phyloP scores from a whole-genome alignment of 2,329 filamentous ascomycete genomes.

The Pestalotiopsis sp. region DNA sequence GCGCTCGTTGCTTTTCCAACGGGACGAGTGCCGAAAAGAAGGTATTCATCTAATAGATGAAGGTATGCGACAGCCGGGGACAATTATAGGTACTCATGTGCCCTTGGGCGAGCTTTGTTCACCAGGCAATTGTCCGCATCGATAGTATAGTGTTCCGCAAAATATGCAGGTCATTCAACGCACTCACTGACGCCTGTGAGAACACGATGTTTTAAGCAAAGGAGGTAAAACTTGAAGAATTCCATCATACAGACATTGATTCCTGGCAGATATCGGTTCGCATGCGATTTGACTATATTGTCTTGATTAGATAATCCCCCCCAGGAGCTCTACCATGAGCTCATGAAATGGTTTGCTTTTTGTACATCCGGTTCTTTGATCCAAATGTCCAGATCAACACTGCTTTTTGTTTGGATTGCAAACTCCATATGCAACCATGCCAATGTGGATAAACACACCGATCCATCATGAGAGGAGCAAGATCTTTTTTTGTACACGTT shows the following conservation, averaged over 20 bases:
- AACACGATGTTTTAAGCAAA: neutral
- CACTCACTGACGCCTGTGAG: neutral
- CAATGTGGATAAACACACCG: neutral
- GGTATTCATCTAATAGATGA: neutral
- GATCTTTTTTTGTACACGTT: slow-evolving; percentile 12
- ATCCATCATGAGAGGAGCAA: slow-evolving; percentile 15
- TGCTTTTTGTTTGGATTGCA: slow-evolving; percentile 6
- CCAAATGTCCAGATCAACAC: slow-evolving; percentile 12
- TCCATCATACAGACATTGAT: neutral
- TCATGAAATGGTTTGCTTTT: neutral
- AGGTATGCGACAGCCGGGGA: neutral
- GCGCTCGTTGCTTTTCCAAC: neutral
- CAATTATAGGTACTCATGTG: no score
- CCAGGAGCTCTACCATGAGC: neutral
- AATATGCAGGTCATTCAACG: neutral
- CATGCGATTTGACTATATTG: slow-evolving; percentile 6
- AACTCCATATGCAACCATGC: slow-evolving; percentile 10
- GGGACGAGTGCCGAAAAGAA: neutral
- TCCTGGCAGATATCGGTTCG: neutral
- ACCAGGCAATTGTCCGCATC: no score
- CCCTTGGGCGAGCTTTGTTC: no score
- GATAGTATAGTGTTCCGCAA: no score
- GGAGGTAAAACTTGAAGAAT: neutral
- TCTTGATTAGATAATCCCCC: slow-evolving; percentile 11
- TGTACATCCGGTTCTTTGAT: slow-evolving; percentile 3